Evolutionary conservation across 441 rosid species (phyloP), one percentile per base, ranked within the genome.

Genomic region (Dalechampia spathulata): DNA sequence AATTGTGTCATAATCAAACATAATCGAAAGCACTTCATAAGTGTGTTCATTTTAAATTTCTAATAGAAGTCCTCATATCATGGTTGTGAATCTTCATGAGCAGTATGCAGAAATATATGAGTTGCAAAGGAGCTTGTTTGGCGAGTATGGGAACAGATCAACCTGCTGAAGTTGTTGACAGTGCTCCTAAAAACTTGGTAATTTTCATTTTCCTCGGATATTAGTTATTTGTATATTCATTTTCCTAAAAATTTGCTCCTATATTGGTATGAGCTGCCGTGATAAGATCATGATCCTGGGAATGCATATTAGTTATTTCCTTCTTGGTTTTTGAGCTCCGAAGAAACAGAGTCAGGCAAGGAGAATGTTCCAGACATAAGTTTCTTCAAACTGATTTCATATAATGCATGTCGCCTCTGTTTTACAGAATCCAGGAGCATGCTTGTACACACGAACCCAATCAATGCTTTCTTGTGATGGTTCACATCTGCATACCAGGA

Each of bases 121-220:
- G 76, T 72, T 92, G 98, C 78, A 86, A 79, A 76, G 90, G 96
- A 54, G 70, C 83, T 42, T 92, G 95, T 50, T 64, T 81, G 74
- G 87, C 90, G 27, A 88, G 96, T 67, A 52, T 77, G 8, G 96
- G 96, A 19, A 66, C 82, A 23, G 96, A 92, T 75, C 99, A 92
- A 64, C 96, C 99, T 58, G 99, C 96, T 55, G 95, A 88, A 78
- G 99, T 92, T 26, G 92, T 60, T 49, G 83, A 86, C 15, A 83
- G 80, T 82, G 96, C 99, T 21, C 96, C 96, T 5, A 79, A 74
- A 71, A 75, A 78, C 71, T 64, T 84, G 96, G 98, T 91, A 83
- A 48, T 40, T 37, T 63, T 68, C 41, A 65, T 40, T 15, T 47
- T 34, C 26, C 44, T n/a, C 7, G 32, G 34, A 30, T 30, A 30